Conservation (phyloP, 331 rosid species). For the Malus hybrid region DNA sequence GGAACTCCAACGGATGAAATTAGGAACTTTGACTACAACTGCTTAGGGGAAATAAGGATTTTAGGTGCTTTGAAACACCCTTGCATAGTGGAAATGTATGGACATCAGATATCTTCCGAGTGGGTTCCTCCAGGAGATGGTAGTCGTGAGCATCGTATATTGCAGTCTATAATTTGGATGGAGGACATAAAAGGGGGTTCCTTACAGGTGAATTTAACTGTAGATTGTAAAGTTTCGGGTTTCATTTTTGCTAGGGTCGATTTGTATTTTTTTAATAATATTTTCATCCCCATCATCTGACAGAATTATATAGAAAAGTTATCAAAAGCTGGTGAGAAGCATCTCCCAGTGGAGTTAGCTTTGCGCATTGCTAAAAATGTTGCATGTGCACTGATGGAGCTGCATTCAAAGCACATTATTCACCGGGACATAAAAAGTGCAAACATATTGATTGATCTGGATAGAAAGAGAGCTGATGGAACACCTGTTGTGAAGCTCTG, state of each 20-base stretch:
- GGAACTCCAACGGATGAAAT: conserved; percentile 48
- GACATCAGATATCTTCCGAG: conserved; percentile 72
- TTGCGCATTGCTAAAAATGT: conserved; percentile 68
- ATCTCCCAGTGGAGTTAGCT: conserved; percentile 55
- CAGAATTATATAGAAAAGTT: conserved; percentile 66
- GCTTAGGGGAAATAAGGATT: conserved; percentile 91
- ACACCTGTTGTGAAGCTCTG: conserved; percentile 80
- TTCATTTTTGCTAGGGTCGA: neutral
- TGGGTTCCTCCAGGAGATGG: conserved; percentile 74
- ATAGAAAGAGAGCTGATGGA: conserved; percentile 62
- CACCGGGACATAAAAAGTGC: conserved; percentile 95
- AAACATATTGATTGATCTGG: conserved; percentile 73
- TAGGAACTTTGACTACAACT: conserved; percentile 64
- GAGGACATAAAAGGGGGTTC: conserved; percentile 85
- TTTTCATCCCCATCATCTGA: conserved; percentile 7
- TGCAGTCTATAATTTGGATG: conserved; percentile 73
- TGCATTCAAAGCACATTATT: conserved; percentile 83
- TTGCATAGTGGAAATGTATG: conserved; percentile 84
- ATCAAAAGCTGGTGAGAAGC: conserved; percentile 63
- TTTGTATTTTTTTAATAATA: neutral
- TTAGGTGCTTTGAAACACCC: conserved; percentile 71
- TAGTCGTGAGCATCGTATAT: conserved; percentile 39
- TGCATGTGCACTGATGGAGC: conserved; percentile 69
- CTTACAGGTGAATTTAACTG: conserved; percentile 49
- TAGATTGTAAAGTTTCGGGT: neutral